A percentile compares a stretch with the other conserved stretches of the same genome.
phyloP scores from a whole-genome alignment of 306 rosid species.

The Hylodesmum podocarpum region DNA sequence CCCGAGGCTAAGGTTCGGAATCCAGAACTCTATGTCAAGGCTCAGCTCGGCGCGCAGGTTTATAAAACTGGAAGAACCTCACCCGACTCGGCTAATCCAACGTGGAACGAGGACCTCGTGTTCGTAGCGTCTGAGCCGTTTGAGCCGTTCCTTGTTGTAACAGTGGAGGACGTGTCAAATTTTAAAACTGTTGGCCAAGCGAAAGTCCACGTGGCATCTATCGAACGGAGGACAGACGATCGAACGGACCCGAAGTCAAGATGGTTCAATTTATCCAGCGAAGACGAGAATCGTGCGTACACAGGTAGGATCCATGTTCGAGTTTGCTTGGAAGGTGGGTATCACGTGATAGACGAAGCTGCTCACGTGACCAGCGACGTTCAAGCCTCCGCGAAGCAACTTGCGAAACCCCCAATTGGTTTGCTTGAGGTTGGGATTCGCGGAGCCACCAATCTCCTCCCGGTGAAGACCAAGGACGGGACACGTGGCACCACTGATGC shows the following conservation, averaged over 20 bases:
- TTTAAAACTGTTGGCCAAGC: constrained; percentile 51
- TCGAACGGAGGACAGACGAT: constrained; percentile 61
- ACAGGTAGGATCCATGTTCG: constrained; percentile 69
- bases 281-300: constrained; percentile 47
- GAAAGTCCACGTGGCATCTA: constrained; percentile 61
- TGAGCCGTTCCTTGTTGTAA: constrained; percentile 65
- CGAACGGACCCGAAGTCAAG: constrained; percentile 62
- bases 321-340: constrained; percentile 79
- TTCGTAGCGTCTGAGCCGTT: constrained; percentile 89
- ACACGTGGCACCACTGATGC: constrained; percentile 76
- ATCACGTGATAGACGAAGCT: constrained; percentile 90
- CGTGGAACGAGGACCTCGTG: constrained; percentile 79
- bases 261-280: constrained; percentile 68
- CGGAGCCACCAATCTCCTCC: constrained; percentile 71
- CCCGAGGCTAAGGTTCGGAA: constrained; percentile 50
- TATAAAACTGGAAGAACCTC: constrained; percentile 64
- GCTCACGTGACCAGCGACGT: constrained; percentile 88
- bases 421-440: constrained; percentile 83
- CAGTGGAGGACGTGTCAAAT: constrained; percentile 55
- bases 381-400: constrained; percentile 70
- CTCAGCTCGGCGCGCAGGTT: constrained; percentile 72
- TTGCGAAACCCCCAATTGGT: constrained; percentile 63
- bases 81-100: constrained; percentile 54
- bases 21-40: constrained; percentile 67
- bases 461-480: constrained; percentile 69